These are phyloP conservation scores for Alternaria longipes DNA, from an alignment of 2,329 filamentous ascomycete genomes.

Conservation along the genomic window DNA sequence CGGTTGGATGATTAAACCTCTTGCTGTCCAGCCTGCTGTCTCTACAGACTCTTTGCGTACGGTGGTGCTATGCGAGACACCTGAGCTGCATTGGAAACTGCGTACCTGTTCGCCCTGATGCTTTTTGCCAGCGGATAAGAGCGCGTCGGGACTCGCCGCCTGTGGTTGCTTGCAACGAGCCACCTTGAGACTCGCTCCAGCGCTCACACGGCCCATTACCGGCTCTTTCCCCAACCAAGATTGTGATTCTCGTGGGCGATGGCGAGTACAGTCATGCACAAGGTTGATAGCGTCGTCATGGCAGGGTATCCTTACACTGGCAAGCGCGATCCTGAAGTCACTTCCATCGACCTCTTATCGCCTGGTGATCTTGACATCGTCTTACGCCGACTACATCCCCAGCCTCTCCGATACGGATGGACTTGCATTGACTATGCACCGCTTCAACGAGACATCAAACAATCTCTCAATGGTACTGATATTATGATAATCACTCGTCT, in stretches of 20 bases:
- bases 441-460: neutral
- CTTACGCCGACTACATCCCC: neutral
- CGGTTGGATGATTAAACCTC: constrained; percentile 4
- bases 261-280: constrained; percentile 2
- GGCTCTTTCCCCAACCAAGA: neutral
- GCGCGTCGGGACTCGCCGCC: constrained; percentile 12
- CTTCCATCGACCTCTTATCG: neutral
- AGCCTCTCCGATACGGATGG: no score
- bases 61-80: neutral
- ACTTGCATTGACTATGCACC: neutral
- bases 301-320: neutral
- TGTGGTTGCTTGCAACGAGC: constrained; percentile 2
- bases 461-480: neutral
- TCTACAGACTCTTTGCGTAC: neutral
- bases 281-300: neutral
- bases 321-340: neutral
- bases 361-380: neutral
- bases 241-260: neutral
- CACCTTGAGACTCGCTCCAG: neutral
- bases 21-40: neutral
- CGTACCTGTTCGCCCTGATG: constrained; percentile 7
- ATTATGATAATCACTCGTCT: neutral
- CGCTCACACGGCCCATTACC: neutral
- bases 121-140: constrained; percentile 11
- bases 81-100: neutral